Evolutionary conservation across 805 yeast species (phyloP).

Genomic region (Isabelozyma gotoi): DNA sequence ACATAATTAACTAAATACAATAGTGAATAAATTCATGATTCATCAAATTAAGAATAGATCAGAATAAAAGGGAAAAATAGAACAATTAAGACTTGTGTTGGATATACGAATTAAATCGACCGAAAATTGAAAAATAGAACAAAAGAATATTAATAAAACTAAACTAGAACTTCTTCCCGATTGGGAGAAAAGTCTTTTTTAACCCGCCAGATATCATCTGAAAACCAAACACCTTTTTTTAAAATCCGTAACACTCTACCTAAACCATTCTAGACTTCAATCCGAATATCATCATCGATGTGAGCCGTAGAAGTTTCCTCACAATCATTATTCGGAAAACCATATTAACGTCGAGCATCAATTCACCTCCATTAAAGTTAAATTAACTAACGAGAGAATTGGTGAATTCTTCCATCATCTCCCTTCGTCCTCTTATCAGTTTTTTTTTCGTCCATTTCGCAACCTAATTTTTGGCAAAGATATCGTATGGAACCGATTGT

Average conservation of each 20-base stretch:
- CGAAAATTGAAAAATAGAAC: not conserved
- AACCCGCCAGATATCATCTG: not conserved
- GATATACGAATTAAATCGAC: not conserved
- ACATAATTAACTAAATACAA: not conserved
- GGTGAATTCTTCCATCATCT: not conserved
- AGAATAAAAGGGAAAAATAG: not conserved
- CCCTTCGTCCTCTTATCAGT: not conserved
- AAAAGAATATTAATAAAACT: no score
- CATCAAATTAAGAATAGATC: no score
- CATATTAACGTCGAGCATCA: not conserved
- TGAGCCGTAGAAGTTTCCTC: not conserved
- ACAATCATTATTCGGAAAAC: not conserved
- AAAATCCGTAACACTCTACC: no score
- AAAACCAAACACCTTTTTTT: not conserved
- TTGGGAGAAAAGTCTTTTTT: no score
- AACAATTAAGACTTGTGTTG: not conserved
- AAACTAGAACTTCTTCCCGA: no score
- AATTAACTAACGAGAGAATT: not conserved
- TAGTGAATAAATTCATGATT: no score
- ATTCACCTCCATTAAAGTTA: slow-evolving; percentile 1
- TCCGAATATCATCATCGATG: not conserved
- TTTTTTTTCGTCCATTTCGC: not conserved
- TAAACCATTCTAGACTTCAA: no score
- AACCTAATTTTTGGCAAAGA: slow-evolving; percentile 8
- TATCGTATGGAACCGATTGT: slow-evolving; percentile 20